Percentiles rank a stretch among this genome's conserved stretches.
phyloP scores from a whole-genome alignment of 257 asterid species.

The Agastache rugosa region DNA sequence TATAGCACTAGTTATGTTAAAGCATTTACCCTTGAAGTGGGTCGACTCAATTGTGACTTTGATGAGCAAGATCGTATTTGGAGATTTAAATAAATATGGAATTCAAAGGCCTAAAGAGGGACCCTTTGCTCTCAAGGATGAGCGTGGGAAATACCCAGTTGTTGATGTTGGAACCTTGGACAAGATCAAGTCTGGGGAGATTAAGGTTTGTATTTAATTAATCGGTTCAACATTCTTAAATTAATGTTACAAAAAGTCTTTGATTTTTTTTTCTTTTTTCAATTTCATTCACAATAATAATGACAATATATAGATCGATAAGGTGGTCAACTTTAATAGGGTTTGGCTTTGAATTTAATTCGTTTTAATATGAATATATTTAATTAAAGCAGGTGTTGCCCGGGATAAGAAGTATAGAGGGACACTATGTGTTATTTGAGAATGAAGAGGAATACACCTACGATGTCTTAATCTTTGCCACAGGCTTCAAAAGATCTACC shows the following conservation, averaged over 20 bases:
- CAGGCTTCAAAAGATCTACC: conserved; percentile 82
- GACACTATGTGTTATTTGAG: conserved; percentile 53
- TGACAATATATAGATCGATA: too few relatives aligned
- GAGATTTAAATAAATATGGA: conserved; percentile 63
- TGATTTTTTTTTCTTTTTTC: background rate
- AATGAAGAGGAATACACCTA: conserved; percentile 49
- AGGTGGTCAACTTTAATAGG: too few relatives aligned
- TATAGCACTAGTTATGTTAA: conserved; percentile 38
- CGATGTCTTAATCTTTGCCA: conserved; percentile 70
- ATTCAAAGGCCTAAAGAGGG: conserved; percentile 66
- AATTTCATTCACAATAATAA: background rate
- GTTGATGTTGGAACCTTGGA: conserved; percentile 65
- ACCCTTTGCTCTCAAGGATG: conserved; percentile 53
- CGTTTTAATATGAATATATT: too few relatives aligned
- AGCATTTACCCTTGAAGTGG: conserved; percentile 35
- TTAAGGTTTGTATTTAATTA: conserved; percentile 53
- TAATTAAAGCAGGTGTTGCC: conserved; percentile 58
- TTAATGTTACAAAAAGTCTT: background rate
- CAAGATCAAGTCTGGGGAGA: conserved; percentile 58
- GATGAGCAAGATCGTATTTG: conserved; percentile 56
- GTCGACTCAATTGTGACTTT: conserved; percentile 45
- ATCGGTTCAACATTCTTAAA: too few relatives aligned
- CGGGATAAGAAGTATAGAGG: conserved; percentile 44
- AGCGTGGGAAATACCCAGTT: conserved; percentile 73
- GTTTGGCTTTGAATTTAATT: too few relatives aligned